Conservation (phyloP, 768 basidiomycete genomes). For the Collybiopsis luxurians region DNA sequence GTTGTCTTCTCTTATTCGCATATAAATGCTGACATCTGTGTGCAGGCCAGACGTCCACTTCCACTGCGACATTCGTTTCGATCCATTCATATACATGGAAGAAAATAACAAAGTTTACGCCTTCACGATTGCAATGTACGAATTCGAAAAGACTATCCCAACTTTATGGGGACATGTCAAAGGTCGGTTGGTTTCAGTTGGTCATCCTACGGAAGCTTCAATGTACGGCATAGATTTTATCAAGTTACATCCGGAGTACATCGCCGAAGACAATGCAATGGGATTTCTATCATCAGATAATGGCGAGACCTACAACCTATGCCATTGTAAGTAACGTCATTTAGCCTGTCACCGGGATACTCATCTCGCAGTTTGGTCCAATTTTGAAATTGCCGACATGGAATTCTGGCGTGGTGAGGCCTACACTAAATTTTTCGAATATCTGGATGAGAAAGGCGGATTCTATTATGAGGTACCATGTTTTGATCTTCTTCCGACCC, state of each 20-base stretch:
- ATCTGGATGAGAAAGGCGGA: slow-evolving; percentile 58
- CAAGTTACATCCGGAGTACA: slow-evolving; percentile 47
- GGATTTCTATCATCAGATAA: slow-evolving; percentile 56
- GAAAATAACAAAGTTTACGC: slow-evolving; percentile 70
- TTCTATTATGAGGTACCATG: slow-evolving; percentile 67
- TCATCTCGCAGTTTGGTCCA: slow-evolving; percentile 45
- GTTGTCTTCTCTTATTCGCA: slow-evolving; percentile 7
- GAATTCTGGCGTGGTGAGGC: slow-evolving; percentile 64
- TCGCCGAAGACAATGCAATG: slow-evolving; percentile 59
- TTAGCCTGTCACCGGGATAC: not conserved
- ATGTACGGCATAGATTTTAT: slow-evolving; percentile 46
- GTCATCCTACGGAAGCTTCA: slow-evolving; percentile 3
- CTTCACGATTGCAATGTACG: slow-evolving; percentile 75
- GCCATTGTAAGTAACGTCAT: slow-evolving; percentile 38
- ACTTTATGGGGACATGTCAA: slow-evolving; percentile 73
- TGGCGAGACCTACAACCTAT: slow-evolving; percentile 62
- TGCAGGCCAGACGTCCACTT: slow-evolving; percentile 65
- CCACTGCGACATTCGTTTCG: slow-evolving; percentile 65
- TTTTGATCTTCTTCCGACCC: slow-evolving; percentile 31
- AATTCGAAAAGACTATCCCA: slow-evolving; percentile 75
- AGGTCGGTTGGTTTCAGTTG: slow-evolving; percentile 31
- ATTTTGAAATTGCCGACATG: slow-evolving; percentile 72
- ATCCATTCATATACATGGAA: slow-evolving; percentile 77
- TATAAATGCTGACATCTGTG: slow-evolving; percentile 22
- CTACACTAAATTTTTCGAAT: slow-evolving; percentile 64